Conservation (phyloP, 140 eudicot genomes). For the Anethum foeniculum region DNA sequence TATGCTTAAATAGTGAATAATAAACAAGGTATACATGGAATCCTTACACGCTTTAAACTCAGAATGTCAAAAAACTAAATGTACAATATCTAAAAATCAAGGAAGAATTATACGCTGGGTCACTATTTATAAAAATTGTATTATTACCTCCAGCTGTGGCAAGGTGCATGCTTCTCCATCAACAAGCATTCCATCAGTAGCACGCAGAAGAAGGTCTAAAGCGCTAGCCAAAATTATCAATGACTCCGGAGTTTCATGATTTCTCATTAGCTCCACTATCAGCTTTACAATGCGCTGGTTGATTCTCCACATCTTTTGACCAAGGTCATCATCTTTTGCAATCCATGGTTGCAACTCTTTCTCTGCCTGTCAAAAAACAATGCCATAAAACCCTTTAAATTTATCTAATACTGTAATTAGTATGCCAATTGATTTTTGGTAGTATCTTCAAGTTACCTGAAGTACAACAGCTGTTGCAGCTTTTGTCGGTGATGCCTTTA, state of each 20-base stretch:
- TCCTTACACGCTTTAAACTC: not conserved
- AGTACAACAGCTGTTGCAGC: slow-evolving; percentile 96
- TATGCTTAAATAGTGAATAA: not conserved
- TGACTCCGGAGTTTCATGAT: slow-evolving; percentile 71
- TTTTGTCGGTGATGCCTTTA: slow-evolving; percentile 84
- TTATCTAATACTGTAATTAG: not conserved
- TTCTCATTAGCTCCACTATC: slow-evolving; percentile 86
- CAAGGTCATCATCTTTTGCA: slow-evolving; percentile 79
- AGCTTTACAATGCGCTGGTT: slow-evolving; percentile 82
- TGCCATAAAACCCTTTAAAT: not conserved
- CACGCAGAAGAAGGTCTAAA: slow-evolving; percentile 82
- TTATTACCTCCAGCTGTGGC: slow-evolving; percentile 83
- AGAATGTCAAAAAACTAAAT: not conserved
- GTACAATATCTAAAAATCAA: not conserved
- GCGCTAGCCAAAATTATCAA: slow-evolving; percentile 77
- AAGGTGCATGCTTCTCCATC: slow-evolving; percentile 93
- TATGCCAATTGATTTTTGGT: not conserved
- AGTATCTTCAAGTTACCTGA: slow-evolving; percentile 39
- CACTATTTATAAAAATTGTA: no score
- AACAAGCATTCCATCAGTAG: slow-evolving; percentile 94
- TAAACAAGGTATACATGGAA: not conserved
- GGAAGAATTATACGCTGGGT: no score
- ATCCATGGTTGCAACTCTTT: slow-evolving; percentile 92
- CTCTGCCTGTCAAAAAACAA: slow-evolving; percentile 59
- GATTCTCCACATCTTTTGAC: slow-evolving; percentile 75